Base-by-base conservation (phyloP, 1,284 basidiomycete species). In the Rhodotorula sp. region DNA sequence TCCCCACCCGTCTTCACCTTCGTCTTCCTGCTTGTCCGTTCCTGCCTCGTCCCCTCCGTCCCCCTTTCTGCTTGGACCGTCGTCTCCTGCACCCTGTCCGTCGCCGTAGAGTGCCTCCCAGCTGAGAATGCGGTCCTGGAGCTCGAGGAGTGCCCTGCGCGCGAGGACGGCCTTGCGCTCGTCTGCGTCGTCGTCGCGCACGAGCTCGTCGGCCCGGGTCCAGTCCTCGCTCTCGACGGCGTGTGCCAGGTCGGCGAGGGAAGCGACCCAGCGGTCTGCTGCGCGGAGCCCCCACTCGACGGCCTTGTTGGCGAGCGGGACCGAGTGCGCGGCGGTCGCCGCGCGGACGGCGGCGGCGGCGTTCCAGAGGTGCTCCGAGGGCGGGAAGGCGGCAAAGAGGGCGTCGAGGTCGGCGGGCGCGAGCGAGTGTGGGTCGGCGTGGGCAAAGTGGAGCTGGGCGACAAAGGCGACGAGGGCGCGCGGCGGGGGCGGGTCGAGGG, bases 91-190 rank as follows among this genome's bases (percentile, higher is more conserved):
- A 1, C 52, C 46, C 8, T 34, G 50, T 41, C 41, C 16, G 19
- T 27, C 54, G 50, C 50, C 72, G 62, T 70, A 77, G 19, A 76
- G 59, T 14, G 66, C 62, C 48, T 72, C 67, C 66, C 69, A 77
- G 27, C 70, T 76, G 21, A 58, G 55, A 10, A 58, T 61, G 54
- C 71, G 71, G 68, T 78, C 77, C 17, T 64, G 46, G 23, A 67
- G 10, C 9, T 72, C 68, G 44, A 78, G 59, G 48, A 78, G 44
- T 9, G 61, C 34, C 34, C 19, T 25, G 25, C 52, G 42, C 25
- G 54, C 63, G 60, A 61, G 45, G 23, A 41, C 41, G 14, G 61
- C 34, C 46, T 58, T 61, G 23, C 41, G 46, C 9, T 67, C 59
- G 27, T 10, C n/a, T 7, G 23, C 44, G 23, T 27, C 45, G 45